Evolutionary conservation across 768 basidiomycete genomes (phyloP), one percentile per base, ranked within the genome.

Genomic region (Tulasnella sp.): DNA sequence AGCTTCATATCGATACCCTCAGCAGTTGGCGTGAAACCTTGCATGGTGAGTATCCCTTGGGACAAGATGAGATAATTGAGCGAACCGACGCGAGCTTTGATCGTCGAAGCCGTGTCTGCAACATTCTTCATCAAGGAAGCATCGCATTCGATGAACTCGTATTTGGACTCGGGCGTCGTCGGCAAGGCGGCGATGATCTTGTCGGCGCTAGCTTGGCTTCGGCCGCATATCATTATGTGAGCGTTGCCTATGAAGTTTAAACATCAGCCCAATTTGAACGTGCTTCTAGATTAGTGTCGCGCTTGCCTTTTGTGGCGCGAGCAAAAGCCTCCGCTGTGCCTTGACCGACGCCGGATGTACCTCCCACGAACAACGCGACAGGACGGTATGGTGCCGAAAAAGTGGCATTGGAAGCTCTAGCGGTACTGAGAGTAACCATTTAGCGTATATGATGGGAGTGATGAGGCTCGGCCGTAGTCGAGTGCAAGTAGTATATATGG

Each of bases 111-210:
- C 15, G 53, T 50, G 17, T 21, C 45, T 5, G 44, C 26, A 21
- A 67, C 60, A 61, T 65, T 65, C 41, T 43, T 56, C 64, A 70
- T 65, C 21, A 64, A 41, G 21, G 65, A 52, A n/a, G 60, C 65
- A 50, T 70, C 68, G 62, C 69, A 69, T 49, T 60, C 27, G 3
- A 70, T 61, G 32, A 70, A 70, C 50, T 70, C 69, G 62, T 69
- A 74, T 19, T 60, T 65, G 32, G 61, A 63, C 13, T 19, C 32
- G 1, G 24, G 10, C 5, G 63, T 56, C 38, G 63, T 34, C 2
- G 61, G 64, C 19, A 67, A 45, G 8, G 64, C 43, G 1, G 65
- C 52, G 34, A 67, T 61, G 26, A 67, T 63, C 24, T 60, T 15
- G 1, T 66, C 61, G 3, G 66, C 66, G 45, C 60, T 44, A 1